phyloP scores from a whole-genome alignment of 148 eudicot species.

The Diospyros kaki region DNA sequence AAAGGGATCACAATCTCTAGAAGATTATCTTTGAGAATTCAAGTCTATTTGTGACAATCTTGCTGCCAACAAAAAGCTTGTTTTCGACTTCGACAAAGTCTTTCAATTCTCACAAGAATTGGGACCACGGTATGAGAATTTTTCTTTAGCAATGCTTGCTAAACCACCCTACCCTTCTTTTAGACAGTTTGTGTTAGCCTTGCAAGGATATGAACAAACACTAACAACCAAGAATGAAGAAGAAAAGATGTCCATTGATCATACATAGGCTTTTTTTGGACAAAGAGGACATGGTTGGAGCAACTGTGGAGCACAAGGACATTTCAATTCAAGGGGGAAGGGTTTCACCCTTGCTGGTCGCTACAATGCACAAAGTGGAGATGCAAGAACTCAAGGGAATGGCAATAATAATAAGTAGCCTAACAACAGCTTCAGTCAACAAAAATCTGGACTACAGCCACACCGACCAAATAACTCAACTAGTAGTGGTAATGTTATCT shows the following conservation, averaged over 20 bases:
- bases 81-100: slow-evolving; percentile 9
- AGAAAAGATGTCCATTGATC: not conserved
- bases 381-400: not conserved
- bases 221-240: not conserved
- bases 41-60: slow-evolving; percentile 4
- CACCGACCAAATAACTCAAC: not conserved
- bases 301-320: not conserved
- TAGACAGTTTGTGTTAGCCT: not conserved
- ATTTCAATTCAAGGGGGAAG: not conserved
- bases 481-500: not conserved
- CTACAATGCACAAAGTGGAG: not conserved
- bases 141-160: not conserved
- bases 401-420: too few species aligned
- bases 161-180: not conserved
- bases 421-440: not conserved
- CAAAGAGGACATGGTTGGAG: not conserved
- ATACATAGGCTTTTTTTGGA: not conserved
- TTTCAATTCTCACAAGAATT: not conserved
- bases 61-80: slow-evolving; percentile 9
- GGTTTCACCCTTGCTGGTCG: not conserved
- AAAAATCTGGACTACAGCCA: not conserved
- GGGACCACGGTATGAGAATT: not conserved
- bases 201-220: slow-evolving; percentile 1
- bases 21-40: not conserved
- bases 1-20: not conserved